These are phyloP conservation scores for Tarenaya hassleriana DNA, from an alignment of 345 rosid genomes.

Conservation along the genomic window DNA sequence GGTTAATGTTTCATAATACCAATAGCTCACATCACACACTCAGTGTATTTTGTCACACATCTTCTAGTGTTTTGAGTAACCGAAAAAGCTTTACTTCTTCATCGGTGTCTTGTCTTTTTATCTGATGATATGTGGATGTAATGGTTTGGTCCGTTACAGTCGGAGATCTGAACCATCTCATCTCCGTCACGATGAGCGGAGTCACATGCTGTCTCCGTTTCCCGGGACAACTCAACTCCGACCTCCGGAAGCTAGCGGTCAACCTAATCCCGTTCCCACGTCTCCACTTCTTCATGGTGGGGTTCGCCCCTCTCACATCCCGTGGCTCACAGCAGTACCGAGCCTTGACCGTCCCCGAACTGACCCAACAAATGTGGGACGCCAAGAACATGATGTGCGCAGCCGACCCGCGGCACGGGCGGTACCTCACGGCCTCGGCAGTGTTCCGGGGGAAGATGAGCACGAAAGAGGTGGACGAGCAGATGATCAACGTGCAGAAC, in stretches of 20 bases:
- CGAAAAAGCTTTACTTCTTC: no score
- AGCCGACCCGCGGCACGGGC: slow-evolving; percentile 44
- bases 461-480: slow-evolving; percentile 28
- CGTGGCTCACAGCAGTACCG: slow-evolving; percentile 42
- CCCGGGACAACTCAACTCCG: slow-evolving; percentile 51
- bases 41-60: no score
- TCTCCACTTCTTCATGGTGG: slow-evolving; percentile 50
- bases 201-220: slow-evolving; percentile 52
- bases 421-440: slow-evolving; percentile 42
- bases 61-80: no score
- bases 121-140: background rate
- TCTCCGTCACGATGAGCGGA: slow-evolving; percentile 52
- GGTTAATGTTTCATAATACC: background rate
- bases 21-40: no score
- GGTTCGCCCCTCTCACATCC: slow-evolving; percentile 45
- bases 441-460: slow-evolving; percentile 36
- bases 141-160: slow-evolving; percentile 22
- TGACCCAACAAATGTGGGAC: slow-evolving; percentile 45
- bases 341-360: slow-evolving; percentile 36
- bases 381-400: slow-evolving; percentile 49
- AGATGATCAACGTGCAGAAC: slow-evolving; percentile 30
- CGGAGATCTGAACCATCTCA: slow-evolving; percentile 44
- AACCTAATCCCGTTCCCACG: slow-evolving; percentile 45
- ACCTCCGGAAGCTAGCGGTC: slow-evolving; percentile 42
- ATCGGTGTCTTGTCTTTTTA: background rate